phyloP scores from a whole-genome alignment of 1,284 basidiomycete genomes.

The Coriolopsis trogii region DNA sequence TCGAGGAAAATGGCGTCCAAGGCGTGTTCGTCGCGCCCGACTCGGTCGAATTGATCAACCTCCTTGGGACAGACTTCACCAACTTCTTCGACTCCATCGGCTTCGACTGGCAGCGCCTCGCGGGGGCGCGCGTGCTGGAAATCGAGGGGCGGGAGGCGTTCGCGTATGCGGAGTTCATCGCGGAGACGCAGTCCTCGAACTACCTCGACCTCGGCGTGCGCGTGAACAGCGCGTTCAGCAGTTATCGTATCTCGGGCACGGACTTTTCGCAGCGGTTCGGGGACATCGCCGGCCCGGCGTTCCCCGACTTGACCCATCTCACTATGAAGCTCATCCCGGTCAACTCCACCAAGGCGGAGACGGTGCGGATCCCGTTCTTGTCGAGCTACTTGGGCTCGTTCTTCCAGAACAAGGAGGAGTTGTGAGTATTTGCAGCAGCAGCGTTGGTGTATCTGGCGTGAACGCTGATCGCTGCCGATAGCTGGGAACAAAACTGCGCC shows the following conservation, averaged over 20 bases:
- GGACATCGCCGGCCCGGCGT: constrained; percentile 57
- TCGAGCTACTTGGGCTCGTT: constrained; percentile 48
- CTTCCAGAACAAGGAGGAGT: constrained; percentile 57
- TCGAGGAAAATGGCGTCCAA: constrained; percentile 55
- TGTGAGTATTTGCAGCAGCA: constrained; percentile 40
- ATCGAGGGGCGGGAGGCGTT: constrained; percentile 60
- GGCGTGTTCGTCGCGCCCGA: constrained; percentile 61
- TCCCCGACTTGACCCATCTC: constrained; percentile 49
- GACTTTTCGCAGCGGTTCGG: constrained; percentile 60
- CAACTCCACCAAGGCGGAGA: constrained; percentile 50
- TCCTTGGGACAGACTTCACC: constrained; percentile 40
- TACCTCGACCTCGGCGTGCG: constrained; percentile 65
- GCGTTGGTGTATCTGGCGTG: background rate
- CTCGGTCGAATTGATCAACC: constrained; percentile 22
- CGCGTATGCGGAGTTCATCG: constrained; percentile 58
- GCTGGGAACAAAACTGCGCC: constrained; percentile 65
- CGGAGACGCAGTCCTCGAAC: constrained; percentile 60
- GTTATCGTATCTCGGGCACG: constrained; percentile 53
- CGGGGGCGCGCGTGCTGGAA: constrained; percentile 57
- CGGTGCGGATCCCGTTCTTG: constrained; percentile 55
- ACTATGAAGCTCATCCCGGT: constrained; percentile 46
- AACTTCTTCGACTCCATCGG: constrained; percentile 51
- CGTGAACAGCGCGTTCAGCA: constrained; percentile 65
- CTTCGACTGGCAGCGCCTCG: constrained; percentile 62
- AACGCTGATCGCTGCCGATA: constrained; percentile 23